Conservation (phyloP, 2,329 filamentous ascomycete genomes). For the Chalara sp. region DNA sequence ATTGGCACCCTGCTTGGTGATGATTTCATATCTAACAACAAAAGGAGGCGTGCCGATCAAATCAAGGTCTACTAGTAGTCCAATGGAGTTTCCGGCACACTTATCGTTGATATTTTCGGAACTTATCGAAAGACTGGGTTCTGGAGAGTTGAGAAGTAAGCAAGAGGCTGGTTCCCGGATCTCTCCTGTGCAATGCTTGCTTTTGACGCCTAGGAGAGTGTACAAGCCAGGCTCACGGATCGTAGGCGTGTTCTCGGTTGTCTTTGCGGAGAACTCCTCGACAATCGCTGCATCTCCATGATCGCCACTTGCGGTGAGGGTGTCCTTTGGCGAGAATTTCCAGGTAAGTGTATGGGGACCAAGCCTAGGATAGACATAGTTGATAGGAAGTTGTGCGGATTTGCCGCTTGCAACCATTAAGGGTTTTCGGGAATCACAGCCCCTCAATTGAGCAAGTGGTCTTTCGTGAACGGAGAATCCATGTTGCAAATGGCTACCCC, state of each 20-base stretch:
- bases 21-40: slow-evolving; percentile 69
- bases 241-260: slow-evolving; percentile 52
- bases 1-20: slow-evolving; percentile 47
- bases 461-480: slow-evolving; percentile 82
- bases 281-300: slow-evolving; percentile 53
- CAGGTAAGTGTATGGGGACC: slow-evolving; percentile 66
- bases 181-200: slow-evolving; percentile 77
- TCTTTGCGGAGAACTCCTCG: slow-evolving; percentile 55
- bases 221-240: slow-evolving; percentile 82
- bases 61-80: slow-evolving; percentile 81
- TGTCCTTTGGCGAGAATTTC: slow-evolving; percentile 71
- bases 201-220: slow-evolving; percentile 72
- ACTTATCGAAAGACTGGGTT: slow-evolving; percentile 69
- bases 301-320: slow-evolving; percentile 62
- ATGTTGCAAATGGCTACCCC: slow-evolving; percentile 61
- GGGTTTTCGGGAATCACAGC: slow-evolving; percentile 74
- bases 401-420: slow-evolving; percentile 77
- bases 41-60: slow-evolving; percentile 91
- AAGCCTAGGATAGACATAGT: slow-evolving; percentile 57
- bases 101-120: slow-evolving; percentile 86
- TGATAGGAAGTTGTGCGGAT: slow-evolving; percentile 60
- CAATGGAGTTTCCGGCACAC: slow-evolving; percentile 89
- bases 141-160: slow-evolving; percentile 80
- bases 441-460: slow-evolving; percentile 63
- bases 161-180: slow-evolving; percentile 93